These are phyloP conservation scores for Chimonanthus salicifolius DNA, from an alignment of 164 flowering plant genomes.

Conservation along the genomic window DNA sequence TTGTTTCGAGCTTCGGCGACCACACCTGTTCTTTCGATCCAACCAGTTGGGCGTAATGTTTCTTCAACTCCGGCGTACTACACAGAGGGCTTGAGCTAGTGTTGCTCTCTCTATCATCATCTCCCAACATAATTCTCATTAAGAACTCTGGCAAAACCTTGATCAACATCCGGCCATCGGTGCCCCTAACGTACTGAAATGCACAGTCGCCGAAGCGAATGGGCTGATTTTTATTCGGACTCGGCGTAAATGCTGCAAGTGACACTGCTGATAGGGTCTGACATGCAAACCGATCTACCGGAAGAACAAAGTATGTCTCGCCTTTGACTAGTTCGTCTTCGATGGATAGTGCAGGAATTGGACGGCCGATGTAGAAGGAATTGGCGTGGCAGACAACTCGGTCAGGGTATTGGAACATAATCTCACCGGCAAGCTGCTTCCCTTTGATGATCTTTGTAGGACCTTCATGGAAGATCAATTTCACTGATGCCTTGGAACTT, in stretches of 20 bases:
- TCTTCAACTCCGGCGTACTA: slow-evolving; percentile 88
- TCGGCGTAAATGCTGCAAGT: slow-evolving; percentile 31
- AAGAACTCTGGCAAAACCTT: slow-evolving; percentile 74
- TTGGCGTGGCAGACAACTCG: slow-evolving; percentile 73
- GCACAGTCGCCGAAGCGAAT: slow-evolving; percentile 29
- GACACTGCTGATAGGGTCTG: slow-evolving; percentile 42
- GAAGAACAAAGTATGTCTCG: slow-evolving; percentile 76
- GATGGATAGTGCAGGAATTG: slow-evolving; percentile 52
- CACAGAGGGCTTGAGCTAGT: slow-evolving; percentile 36
- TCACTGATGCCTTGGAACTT: slow-evolving; percentile 20
- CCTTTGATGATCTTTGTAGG: slow-evolving; percentile 37
- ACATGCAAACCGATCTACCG: slow-evolving; percentile 52
- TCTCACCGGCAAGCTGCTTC: slow-evolving; percentile 60
- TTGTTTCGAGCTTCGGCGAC: slow-evolving; percentile 90
- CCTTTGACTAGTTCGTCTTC: slow-evolving; percentile 46
- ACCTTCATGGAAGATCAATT: slow-evolving; percentile 61
- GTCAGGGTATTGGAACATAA: slow-evolving; percentile 83
- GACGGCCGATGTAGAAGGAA: slow-evolving; percentile 77
- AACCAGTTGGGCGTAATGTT: slow-evolving; percentile 68
- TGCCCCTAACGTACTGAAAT: slow-evolving; percentile 54
- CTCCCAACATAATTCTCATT: slow-evolving; percentile 25
- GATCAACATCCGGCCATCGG: slow-evolving; percentile 53
- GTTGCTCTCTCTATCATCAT: background rate
- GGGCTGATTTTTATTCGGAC: slow-evolving; percentile 18
- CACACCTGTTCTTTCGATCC: slow-evolving; percentile 61